phyloP scores from a whole-genome alignment of 1,284 basidiomycete genomes.

The Chondrostereum purpureum region DNA sequence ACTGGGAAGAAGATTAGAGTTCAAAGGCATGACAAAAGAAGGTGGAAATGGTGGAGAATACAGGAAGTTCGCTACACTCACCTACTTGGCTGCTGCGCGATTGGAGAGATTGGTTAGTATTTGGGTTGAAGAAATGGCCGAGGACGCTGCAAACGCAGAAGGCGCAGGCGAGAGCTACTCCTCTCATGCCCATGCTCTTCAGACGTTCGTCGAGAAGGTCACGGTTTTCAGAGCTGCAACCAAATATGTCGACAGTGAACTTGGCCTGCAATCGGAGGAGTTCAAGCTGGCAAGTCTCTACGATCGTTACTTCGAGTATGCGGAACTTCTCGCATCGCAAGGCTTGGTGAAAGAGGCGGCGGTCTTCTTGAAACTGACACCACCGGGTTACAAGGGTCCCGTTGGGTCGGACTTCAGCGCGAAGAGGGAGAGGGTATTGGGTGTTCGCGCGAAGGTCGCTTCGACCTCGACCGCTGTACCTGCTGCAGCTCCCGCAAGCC shows the following conservation, averaged over 20 bases:
- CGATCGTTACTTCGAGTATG: slow-evolving; percentile 94
- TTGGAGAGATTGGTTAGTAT: slow-evolving; percentile 88
- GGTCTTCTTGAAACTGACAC: slow-evolving; percentile 77
- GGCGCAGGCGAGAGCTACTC: slow-evolving; percentile 83
- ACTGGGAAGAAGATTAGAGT: slow-evolving; percentile 87
- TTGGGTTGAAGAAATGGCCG: slow-evolving; percentile 88
- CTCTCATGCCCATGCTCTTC: slow-evolving; percentile 83
- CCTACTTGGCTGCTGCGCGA: slow-evolving; percentile 86
- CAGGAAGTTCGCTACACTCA: slow-evolving; percentile 88
- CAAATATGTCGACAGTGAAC: slow-evolving; percentile 79
- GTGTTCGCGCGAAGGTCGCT: slow-evolving; percentile 29
- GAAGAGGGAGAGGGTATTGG: slow-evolving; percentile 57
- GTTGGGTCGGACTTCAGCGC: slow-evolving; percentile 52
- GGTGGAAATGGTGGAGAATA: slow-evolving; percentile 45
- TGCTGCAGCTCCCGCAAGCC: slow-evolving; percentile 18
- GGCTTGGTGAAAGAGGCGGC: slow-evolving; percentile 83
- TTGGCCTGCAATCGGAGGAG: slow-evolving; percentile 44
- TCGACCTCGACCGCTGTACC: slow-evolving; percentile 25
- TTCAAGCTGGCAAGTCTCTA: slow-evolving; percentile 88
- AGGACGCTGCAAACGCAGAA: slow-evolving; percentile 47
- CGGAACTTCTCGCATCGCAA: slow-evolving; percentile 86
- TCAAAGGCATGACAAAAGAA: slow-evolving; percentile 61
- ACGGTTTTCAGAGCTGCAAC: slow-evolving; percentile 90
- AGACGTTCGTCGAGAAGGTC: slow-evolving; percentile 96
- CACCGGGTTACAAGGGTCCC: slow-evolving; percentile 69